Evolutionary conservation across 352 stramenopile species (phyloP), one percentile per base, ranked within the genome.

Genomic region (Phytophthora niederhauseri): DNA sequence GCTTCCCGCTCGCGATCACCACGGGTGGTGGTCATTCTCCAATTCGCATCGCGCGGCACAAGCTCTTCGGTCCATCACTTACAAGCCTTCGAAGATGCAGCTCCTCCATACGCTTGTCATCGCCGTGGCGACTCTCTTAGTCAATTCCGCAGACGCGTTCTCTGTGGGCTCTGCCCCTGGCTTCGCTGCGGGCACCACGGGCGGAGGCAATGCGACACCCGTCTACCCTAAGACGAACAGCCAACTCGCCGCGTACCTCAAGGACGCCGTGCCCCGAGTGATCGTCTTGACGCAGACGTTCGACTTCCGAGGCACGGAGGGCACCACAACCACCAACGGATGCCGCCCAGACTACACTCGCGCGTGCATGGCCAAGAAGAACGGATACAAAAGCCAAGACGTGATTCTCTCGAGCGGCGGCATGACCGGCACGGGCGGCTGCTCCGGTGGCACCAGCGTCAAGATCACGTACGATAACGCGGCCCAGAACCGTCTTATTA

Each of bases 351-450:
- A 72, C 26, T 69, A 72, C 61, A 70, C 43, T 0, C 70, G 70
- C 45, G 38, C 70, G 50, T 87, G 79, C 17, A 64, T 84, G 45
- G 70, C 59, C 45, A 64, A 66, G 50, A 78, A 76, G 54, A 76
- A 81, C 36, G 72, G 68, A 45, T 75, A 68, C 56, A 72, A 80
- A 58, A 66, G 58, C 49, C 76, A 83, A 19, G 66, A 83, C 11
- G 76, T 81, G 46, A 83, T 83, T 41, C 43, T 83, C 20, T 65
- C 79, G 46, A 67, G 55, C 11, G 77, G 76, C 22, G 73, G 64
- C 43, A 85, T 84, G 70, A 66, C 62, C 59, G 86, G 72, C 64
- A 85, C 76, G 1, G 76, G 80, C 4, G 80, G 80, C n/a, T 85
- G 76, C 66, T 59, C 56, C 11, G 66, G 82, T 26, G 78, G 76